These are phyloP conservation scores for Juncus inflexus DNA, from an alignment of 176 grass and related monocot species.

Conservation along the genomic window DNA sequence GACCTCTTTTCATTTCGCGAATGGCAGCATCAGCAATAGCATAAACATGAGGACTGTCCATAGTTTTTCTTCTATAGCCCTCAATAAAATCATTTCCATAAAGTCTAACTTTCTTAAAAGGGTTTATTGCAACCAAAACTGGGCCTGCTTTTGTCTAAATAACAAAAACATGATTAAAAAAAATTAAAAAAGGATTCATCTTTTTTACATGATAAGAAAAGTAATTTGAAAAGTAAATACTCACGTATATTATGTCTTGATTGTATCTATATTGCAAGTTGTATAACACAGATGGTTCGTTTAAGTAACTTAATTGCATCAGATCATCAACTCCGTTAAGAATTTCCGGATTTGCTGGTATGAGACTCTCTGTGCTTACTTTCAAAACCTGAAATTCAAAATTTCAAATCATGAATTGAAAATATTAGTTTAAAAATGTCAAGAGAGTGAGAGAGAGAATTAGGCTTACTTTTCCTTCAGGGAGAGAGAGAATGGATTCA, in stretches of 20 bases:
- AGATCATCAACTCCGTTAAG: constrained; percentile 95
- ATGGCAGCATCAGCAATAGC: constrained; percentile 93
- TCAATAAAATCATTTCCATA: constrained; percentile 83
- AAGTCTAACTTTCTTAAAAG: constrained; percentile 87
- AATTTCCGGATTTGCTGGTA: constrained; percentile 97
- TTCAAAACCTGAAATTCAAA: constrained; percentile 59
- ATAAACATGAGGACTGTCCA: constrained; percentile 90
- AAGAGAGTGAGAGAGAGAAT: background rate
- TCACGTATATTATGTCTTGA: constrained; percentile 88
- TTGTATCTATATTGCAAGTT: constrained; percentile 94
- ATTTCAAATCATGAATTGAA: constrained; percentile 12
- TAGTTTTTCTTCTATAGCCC: constrained; percentile 74
- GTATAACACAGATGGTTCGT: constrained; percentile 90
- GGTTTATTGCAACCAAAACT: constrained; percentile 94
- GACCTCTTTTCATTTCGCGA: constrained; percentile 93
- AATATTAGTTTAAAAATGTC: constrained; percentile 11
- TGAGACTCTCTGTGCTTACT: constrained; percentile 67
- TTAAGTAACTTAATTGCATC: constrained; percentile 98
- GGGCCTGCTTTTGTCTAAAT: constrained; percentile 97
- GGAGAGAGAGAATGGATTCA: constrained; percentile 64
- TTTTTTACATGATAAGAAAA: constrained; percentile 22
- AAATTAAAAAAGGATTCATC: background rate
- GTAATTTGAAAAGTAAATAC: constrained; percentile 21
- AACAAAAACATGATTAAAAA: constrained; percentile 19
- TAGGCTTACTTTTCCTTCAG: constrained; percentile 73